Base-by-base conservation (phyloP, 495 filamentous ascomycete genomes). In the Aspergillus egyptiacus region DNA sequence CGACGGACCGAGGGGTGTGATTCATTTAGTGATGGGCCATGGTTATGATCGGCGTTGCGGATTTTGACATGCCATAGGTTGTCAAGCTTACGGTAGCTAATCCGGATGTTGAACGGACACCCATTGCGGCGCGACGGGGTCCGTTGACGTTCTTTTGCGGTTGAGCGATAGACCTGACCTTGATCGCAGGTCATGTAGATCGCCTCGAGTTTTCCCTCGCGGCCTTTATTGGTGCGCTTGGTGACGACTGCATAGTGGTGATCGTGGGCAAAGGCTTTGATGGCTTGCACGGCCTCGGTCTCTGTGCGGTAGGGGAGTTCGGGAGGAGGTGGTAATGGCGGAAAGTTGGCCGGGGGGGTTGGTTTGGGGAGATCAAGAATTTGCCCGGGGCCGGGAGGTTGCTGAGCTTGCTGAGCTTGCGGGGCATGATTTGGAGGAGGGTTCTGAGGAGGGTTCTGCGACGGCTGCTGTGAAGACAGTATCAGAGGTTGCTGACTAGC, bases 171-270 rank as follows among this genome's bases (percentile, higher is more conserved):
- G 17, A 27, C 30, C 20, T 51, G 48, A 23, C 48, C 48, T 23
- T 44, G 48, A 25, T 51, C 48, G 30, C 48, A 51, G 39, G 48
- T 51, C 18, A 51, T 19, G 37, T 51, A 51, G 17, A 51, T 51
- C 31, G 48, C 48, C 19, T 51, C 48, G 19, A 51, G 23, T 8
- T 35, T 44, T 3, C 48, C 48, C 33, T 51, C 39, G 5, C 48
- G 48, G 39, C 48, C 48, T 38, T 51, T 51, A 32, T 51, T 51
- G 17, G 48, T 51, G 14, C 48, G 48, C 27, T 51, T 51, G 7
- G 39, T 51, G 14, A 51, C 44, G 23, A 51, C 48, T 15, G 48
- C 48, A 41, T 51, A 51, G 2, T 20, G 32, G 32, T 51, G 32
- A 28, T 36, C 31, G 20, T 51, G 48, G 1, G 48, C 48, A 23